These are phyloP conservation scores for Yarrowia keelungensis DNA, from an alignment of 805 yeast genomes.

Conservation along the genomic window DNA sequence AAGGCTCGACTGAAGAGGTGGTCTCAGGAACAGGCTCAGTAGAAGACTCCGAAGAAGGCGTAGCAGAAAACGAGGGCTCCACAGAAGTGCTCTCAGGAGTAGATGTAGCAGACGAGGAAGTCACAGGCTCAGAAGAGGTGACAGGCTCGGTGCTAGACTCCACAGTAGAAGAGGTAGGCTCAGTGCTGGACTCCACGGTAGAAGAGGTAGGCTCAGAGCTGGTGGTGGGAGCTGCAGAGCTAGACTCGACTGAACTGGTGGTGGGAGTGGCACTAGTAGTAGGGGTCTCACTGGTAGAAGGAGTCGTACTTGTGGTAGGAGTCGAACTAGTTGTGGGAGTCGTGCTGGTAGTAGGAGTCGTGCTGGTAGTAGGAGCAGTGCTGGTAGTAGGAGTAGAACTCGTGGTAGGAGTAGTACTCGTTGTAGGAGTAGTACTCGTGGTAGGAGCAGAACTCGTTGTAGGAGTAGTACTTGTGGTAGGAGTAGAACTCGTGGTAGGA, in stretches of 20 bases:
- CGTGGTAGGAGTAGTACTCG: background rate
- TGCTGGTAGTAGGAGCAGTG: background rate
- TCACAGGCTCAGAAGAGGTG: too few relatives aligned
- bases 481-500: background rate
- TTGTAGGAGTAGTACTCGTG: background rate
- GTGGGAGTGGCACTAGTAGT: background rate
- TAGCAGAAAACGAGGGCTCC: background rate
- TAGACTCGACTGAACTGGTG: background rate
- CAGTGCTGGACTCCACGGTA: background rate
- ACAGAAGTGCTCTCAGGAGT: background rate
- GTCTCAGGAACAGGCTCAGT: background rate
- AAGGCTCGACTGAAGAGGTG: background rate
- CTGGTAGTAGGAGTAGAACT: background rate
- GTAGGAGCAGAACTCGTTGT: background rate
- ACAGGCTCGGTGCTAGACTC: background rate
- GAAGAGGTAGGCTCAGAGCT: slow-evolving; percentile 1
- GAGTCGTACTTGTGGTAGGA: background rate
- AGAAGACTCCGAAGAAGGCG: too few relatives aligned
- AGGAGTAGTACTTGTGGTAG: background rate
- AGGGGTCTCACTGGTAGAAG: background rate
- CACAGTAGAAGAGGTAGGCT: background rate
- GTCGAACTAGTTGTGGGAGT: background rate
- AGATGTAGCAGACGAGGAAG: too few relatives aligned
- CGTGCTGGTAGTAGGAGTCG: background rate
- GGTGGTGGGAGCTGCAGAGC: background rate